Conservation (phyloP, 2,329 filamentous ascomycete genomes). For the Phaeomoniella chlamydospora region DNA sequence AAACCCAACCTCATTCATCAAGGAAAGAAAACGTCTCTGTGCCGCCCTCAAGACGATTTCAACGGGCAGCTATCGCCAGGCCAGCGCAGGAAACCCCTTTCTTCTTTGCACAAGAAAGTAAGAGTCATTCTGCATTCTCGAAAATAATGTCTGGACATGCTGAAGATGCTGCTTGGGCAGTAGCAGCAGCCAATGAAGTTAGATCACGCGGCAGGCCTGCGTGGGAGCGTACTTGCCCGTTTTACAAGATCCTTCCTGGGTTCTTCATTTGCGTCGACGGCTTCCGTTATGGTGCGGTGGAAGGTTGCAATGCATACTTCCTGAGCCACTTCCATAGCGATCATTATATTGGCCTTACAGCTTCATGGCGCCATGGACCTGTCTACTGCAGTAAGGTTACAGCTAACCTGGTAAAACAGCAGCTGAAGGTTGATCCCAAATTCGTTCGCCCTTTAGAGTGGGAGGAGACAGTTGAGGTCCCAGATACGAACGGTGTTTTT, state of each 20-base stretch:
- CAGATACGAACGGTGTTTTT: slow-evolving; percentile 64
- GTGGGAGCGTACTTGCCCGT: slow-evolving; percentile 83
- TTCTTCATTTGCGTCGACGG: slow-evolving; percentile 91
- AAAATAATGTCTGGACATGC: slow-evolving; percentile 87
- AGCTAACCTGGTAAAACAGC: slow-evolving; percentile 72
- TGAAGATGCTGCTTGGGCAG: slow-evolving; percentile 81
- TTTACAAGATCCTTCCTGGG: slow-evolving; percentile 95
- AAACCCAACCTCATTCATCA: slow-evolving; percentile 6
- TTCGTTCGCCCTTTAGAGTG: slow-evolving; percentile 80
- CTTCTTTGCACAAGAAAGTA: slow-evolving; percentile 28
- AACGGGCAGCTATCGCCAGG: slow-evolving; percentile 54
- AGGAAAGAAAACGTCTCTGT: slow-evolving; percentile 10
- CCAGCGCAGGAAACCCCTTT: slow-evolving; percentile 76
- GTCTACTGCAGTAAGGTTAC: slow-evolving; percentile 96
- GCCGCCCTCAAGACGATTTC: slow-evolving; percentile 39
- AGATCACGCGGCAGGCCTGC: slow-evolving; percentile 71
- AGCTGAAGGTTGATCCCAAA: slow-evolving; percentile 71
- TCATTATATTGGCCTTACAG: slow-evolving; percentile 83
- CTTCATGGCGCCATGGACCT: slow-evolving; percentile 79
- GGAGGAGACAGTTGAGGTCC: slow-evolving; percentile 63
- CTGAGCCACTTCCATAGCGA: slow-evolving; percentile 97
- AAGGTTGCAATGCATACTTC: slow-evolving; percentile 89
- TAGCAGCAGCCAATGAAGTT: slow-evolving; percentile 65
- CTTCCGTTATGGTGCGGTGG: slow-evolving; percentile 85
- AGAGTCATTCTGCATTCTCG: slow-evolving; percentile 60